A percentile compares a stretch with the other conserved stretches of the same genome.
phyloP scores from a whole-genome alignment of 225 moss, liverwort and hornwort genomes.

The Thuidium tamariscinum region DNA sequence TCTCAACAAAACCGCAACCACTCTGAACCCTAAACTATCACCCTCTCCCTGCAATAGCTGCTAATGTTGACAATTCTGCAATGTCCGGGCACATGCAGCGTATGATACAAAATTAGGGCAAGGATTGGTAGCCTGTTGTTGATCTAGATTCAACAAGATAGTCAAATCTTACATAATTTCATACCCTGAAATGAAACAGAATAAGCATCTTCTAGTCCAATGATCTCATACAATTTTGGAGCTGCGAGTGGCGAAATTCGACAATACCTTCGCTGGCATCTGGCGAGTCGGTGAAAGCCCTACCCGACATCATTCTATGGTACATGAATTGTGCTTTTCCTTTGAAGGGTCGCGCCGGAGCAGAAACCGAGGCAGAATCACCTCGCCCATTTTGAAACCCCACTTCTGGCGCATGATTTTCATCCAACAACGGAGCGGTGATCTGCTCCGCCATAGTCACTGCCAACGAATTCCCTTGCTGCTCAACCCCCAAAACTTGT shows the following conservation, averaged over 20 bases:
- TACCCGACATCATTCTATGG: slow-evolving; percentile 17
- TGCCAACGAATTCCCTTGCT: neutral
- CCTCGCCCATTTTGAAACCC: neutral
- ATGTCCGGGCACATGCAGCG: neutral
- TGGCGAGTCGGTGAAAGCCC: slow-evolving; percentile 15
- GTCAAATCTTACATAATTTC: neutral
- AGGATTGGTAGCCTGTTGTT: neutral
- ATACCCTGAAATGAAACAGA: neutral
- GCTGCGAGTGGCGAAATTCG: neutral
- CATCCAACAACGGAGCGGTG: slow-evolving; percentile 9
- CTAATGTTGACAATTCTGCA: neutral
- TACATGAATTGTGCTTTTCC: slow-evolving; percentile 27
- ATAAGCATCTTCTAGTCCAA: too few relatives aligned
- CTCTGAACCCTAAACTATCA: neutral
- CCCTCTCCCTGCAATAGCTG: neutral
- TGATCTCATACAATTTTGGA: too few relatives aligned
- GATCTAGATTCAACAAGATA: too few relatives aligned
- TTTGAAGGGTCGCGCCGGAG: neutral
- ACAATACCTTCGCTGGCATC: slow-evolving; percentile 19
- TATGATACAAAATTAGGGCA: neutral
- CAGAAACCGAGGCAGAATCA: neutral
- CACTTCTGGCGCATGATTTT: neutral
- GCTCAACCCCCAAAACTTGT: neutral
- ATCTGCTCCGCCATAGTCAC: slow-evolving; percentile 18
- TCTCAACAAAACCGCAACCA: neutral